phyloP scores from a whole-genome alignment of 2,329 filamentous ascomycete genomes.

The Diaporthe vaccinii region DNA sequence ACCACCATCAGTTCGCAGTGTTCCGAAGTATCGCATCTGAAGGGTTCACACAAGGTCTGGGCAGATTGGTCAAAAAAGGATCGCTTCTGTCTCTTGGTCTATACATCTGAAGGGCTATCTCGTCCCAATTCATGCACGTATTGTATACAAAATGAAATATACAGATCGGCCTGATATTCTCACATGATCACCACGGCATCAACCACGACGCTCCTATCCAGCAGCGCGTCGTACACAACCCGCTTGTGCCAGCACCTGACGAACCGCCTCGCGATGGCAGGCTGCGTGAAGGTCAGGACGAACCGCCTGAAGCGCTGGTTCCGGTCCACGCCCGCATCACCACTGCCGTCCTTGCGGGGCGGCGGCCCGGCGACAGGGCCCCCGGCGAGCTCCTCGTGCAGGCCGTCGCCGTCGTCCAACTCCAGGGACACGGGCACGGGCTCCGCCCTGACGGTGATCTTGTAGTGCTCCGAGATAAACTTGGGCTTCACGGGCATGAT shows the following conservation, averaged over 20 bases:
- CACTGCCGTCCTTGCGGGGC: conserved; percentile 1
- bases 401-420: conserved; percentile 5
- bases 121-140: neutral
- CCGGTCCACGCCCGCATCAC: conserved; percentile 47
- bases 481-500: conserved; percentile 40
- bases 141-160: neutral
- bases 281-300: conserved; percentile 68
- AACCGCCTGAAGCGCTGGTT: conserved; percentile 59
- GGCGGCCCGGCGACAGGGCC: neutral
- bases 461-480: conserved; percentile 6
- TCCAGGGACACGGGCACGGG: conserved; percentile 43
- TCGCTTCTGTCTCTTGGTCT: neutral
- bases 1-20: neutral
- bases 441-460: conserved; percentile 28
- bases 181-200: conserved; percentile 47
- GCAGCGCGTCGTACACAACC: conserved; percentile 47
- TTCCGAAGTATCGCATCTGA: neutral
- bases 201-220: conserved; percentile 44
- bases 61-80: neutral
- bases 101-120: neutral
- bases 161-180: neutral
- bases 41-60: neutral
- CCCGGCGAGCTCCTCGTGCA: neutral
- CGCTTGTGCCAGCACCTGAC: conserved; percentile 59
- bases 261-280: conserved; percentile 66